Evolutionary conservation across 2,329 filamentous ascomycete genomes (phyloP).

Genomic region (Diaporthe helianthi): DNA sequence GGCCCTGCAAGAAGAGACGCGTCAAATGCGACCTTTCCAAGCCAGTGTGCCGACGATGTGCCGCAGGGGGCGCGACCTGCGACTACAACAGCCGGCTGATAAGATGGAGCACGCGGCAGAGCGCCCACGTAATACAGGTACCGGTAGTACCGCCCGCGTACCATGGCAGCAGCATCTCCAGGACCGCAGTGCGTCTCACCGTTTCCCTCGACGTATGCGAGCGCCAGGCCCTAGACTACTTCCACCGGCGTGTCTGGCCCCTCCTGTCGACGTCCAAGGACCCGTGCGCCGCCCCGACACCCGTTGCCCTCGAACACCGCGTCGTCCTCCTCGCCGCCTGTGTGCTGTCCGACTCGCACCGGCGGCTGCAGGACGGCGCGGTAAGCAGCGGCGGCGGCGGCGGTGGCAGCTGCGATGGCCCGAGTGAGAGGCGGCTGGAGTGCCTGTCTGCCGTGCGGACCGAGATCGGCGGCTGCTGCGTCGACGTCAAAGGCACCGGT

Average conservation of each 20-base stretch:
- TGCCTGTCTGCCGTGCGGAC: not conserved
- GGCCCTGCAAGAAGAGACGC: constrained; percentile 45
- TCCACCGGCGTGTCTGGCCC: constrained; percentile 45
- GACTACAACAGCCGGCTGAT: constrained; percentile 49
- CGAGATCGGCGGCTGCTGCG: constrained; percentile 44
- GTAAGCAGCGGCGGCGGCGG: no score
- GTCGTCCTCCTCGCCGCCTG: constrained; percentile 39
- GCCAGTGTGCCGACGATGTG: not conserved
- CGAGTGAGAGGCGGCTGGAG: not conserved
- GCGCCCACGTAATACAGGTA: no score
- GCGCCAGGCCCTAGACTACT: constrained; percentile 44
- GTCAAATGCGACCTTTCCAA: constrained; percentile 53
- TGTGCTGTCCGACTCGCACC: not conserved
- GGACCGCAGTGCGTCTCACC: constrained; percentile 40
- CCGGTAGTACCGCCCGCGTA: constrained; percentile 44
- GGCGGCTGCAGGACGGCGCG: not conserved
- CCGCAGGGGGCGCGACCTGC: constrained; percentile 37
- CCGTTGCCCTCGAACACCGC: constrained; percentile 43
- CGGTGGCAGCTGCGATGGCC: no score
- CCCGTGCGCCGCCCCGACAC: constrained; percentile 42
- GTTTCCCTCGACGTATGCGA: constrained; percentile 41
- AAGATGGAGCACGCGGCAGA: constrained; percentile 50
- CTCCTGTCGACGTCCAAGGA: constrained; percentile 41
- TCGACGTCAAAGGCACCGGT: constrained; percentile 38
- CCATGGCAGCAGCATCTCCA: constrained; percentile 36